These are phyloP conservation scores for Gremmenia infestans DNA, from an alignment of 2,329 filamentous ascomycete genomes.

Conservation along the genomic window DNA sequence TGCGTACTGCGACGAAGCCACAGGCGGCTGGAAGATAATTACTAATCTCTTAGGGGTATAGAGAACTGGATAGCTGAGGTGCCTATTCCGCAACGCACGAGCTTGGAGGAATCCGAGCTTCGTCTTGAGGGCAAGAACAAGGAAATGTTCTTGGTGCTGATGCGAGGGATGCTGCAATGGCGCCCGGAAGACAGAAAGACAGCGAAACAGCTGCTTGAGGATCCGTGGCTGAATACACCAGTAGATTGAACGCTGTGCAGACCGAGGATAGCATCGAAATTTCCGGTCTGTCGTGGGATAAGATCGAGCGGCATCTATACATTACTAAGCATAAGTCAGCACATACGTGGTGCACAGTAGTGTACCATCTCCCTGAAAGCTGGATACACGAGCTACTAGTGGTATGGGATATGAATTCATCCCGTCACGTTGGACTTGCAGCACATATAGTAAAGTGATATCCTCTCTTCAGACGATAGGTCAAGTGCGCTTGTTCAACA, in stretches of 20 bases:
- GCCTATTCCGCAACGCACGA: constrained; percentile 1
- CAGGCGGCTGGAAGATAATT: not conserved
- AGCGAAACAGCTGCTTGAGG: constrained; percentile 34
- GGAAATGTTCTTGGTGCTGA: constrained; percentile 32
- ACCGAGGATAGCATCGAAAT: too few species aligned
- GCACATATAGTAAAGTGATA: too few species aligned
- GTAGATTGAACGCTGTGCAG: not conserved
- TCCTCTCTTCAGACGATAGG: too few species aligned
- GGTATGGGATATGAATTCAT: too few species aligned
- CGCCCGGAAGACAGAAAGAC: constrained; percentile 34
- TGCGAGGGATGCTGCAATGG: constrained; percentile 36
- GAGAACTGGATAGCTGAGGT: constrained; percentile 4
- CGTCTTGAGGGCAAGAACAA: constrained; percentile 24
- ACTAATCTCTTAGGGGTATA: not conserved
- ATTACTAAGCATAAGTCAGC: too few species aligned
- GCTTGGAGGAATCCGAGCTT: constrained; percentile 3
- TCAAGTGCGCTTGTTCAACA: too few species aligned
- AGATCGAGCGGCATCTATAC: too few species aligned
- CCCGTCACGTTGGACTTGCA: too few species aligned
- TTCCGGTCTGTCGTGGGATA: too few species aligned
- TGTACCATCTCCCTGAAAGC: too few species aligned
- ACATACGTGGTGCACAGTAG: too few species aligned
- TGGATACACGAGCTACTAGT: too few species aligned
- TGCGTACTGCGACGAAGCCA: not conserved
- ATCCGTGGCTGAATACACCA: constrained; percentile 31